These are phyloP conservation scores for Maudiozyma bulderi DNA, from an alignment of 805 yeast species.

Conservation along the genomic window DNA sequence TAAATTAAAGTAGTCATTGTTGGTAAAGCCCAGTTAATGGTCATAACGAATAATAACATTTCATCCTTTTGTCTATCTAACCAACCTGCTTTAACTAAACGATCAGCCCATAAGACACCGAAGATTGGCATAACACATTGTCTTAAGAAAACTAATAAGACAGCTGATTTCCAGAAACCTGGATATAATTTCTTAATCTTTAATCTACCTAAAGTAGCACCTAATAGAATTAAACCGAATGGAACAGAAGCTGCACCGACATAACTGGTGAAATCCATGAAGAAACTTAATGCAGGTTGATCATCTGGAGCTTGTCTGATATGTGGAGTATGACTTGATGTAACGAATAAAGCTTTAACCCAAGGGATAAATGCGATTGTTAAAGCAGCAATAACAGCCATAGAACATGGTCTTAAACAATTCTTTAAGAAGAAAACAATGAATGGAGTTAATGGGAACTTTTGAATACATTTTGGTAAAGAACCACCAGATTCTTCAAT, in stretches of 20 bases:
- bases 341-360: slow-evolving; percentile 63
- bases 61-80: slow-evolving; percentile 37
- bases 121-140: slow-evolving; percentile 71
- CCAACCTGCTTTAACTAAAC: slow-evolving; percentile 60
- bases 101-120: slow-evolving; percentile 58
- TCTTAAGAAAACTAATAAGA: slow-evolving; percentile 46
- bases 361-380: slow-evolving; percentile 80
- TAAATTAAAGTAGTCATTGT: slow-evolving; percentile 84
- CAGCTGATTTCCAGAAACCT: slow-evolving; percentile 61
- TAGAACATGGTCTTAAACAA: slow-evolving; percentile 62
- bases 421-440: slow-evolving; percentile 37
- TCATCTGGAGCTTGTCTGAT: slow-evolving; percentile 78
- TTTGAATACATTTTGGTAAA: slow-evolving; percentile 20
- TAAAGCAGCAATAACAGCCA: slow-evolving; percentile 57
- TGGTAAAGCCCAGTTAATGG: slow-evolving; percentile 72
- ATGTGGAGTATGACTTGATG: slow-evolving; percentile 32
- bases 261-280: slow-evolving; percentile 73
- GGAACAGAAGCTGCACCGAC: slow-evolving; percentile 89
- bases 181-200: slow-evolving; percentile 49
- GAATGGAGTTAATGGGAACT: slow-evolving; percentile 22
- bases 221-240: slow-evolving; percentile 70
- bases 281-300: slow-evolving; percentile 73
- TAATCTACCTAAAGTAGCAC: slow-evolving; percentile 81
- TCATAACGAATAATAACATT: slow-evolving; percentile 65
- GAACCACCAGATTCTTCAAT: slow-evolving; percentile 24